Evolutionary conservation across 1,284 basidiomycete genomes (phyloP).

Genomic region (Cryptococcus sp.): DNA sequence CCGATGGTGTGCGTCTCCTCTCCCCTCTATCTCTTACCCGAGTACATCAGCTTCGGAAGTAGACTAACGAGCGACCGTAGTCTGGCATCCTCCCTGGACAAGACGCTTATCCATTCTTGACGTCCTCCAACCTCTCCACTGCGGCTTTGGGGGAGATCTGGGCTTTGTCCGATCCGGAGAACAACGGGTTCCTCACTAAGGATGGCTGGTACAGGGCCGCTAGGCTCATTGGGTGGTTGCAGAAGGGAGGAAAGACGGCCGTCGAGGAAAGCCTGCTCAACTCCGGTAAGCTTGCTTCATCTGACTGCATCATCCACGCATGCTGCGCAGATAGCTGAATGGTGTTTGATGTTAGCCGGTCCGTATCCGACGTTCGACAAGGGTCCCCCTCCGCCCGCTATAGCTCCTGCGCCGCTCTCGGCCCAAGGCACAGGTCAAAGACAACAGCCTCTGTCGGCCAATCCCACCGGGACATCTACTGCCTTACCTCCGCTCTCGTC

Average conservation of each 20-base stretch:
- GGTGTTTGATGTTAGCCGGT: constrained; percentile 61
- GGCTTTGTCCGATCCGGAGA: constrained; percentile 86
- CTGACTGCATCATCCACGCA: not conserved
- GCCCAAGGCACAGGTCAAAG: constrained; percentile 21
- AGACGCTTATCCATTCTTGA: constrained; percentile 76
- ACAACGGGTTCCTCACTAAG: constrained; percentile 85
- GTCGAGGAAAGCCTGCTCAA: constrained; percentile 28
- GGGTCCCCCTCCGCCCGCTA: constrained; percentile 56
- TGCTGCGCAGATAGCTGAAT: not conserved
- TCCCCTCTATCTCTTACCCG: not conserved
- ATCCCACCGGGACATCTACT: constrained; percentile 34
- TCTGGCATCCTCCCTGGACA: constrained; percentile 80
- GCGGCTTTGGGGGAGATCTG: constrained; percentile 89
- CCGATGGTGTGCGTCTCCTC: constrained; percentile 40
- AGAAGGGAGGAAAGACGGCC: constrained; percentile 63
- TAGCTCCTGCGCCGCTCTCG: constrained; percentile 22
- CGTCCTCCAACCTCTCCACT: constrained; percentile 73
- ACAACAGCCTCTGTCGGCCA: constrained; percentile 52
- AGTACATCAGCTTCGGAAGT: not conserved
- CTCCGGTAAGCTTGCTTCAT: constrained; percentile 20
- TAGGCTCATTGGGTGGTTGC: constrained; percentile 88
- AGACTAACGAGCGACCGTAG: constrained; percentile 42
- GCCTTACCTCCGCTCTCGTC: constrained; percentile 66
- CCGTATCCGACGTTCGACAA: constrained; percentile 80
- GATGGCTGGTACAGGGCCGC: constrained; percentile 84